Base-by-base conservation (phyloP, 345 rosid genomes). In the Lagerstroemia speciosa region DNA sequence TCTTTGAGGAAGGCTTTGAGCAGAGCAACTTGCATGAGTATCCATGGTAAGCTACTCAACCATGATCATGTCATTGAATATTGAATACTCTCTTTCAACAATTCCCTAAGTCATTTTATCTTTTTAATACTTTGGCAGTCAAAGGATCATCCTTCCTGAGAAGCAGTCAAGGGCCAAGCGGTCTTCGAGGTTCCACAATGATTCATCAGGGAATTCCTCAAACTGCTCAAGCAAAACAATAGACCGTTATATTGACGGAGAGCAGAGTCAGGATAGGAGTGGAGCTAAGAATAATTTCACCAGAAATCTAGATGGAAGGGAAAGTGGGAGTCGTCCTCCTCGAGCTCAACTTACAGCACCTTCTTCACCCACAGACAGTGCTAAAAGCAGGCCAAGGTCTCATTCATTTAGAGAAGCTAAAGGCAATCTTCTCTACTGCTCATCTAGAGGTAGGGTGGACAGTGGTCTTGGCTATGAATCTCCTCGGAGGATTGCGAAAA, bases 171-270 rank as follows among this genome's bases (percentile, higher is more conserved):
- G 82, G 80, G 77, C 74, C 68, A 84, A 86, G 68, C 75, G 55
- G 62, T 77, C 85, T 40, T 79, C 76, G 16, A 85, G 75, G 70
- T 63, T 73, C 71, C 83, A 69, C 66, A 80, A 71, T 64, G 88
- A 86, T 81, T 84, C 85, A 40, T 89, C 93, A 3, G 93, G 83
- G 72, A 85, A 74, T 77, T 89, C 98, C 17, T 83, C 98, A 27
- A 74, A 82, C 71, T 76, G 74, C 78, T 86, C 95, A 38, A 88
- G 82, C 72, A 88, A 84, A 79, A 84, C 91, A 61, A 75, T 95
- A 77, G 99, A 95, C 72, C 90, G 96, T 50, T 95, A 84, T 79
- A 92, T 94, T 48, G 99, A 88, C 78, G 99, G 95, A 50, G 99
- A 95, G 77, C 92, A 91, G 78, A 83, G 81, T 70, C 81, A 76